A percentile compares a stretch with the other conserved stretches of the same genome.
Evolutionary conservation across 495 filamentous ascomycete species (phyloP).

Genomic region (Podospora comata): DNA sequence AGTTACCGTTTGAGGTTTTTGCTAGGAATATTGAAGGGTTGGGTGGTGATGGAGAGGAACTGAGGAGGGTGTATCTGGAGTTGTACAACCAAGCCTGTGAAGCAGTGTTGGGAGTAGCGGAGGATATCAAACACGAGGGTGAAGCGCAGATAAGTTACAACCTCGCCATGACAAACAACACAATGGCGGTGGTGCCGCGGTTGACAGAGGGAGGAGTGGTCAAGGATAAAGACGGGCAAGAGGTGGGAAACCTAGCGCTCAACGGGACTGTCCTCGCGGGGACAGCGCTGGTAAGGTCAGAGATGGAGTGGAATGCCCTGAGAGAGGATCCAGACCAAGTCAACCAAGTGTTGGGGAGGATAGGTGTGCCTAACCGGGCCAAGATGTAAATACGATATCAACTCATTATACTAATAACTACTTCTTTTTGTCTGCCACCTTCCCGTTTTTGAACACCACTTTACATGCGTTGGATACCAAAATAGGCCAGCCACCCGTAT

Average conservation of each 20-base stretch:
- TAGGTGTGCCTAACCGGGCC: constrained; percentile 52
- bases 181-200: constrained; percentile 69
- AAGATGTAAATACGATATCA: background rate
- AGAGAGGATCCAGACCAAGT: constrained; percentile 49
- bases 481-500: background rate
- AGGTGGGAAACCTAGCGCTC: constrained; percentile 58
- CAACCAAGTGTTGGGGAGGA: constrained; percentile 52
- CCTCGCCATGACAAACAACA: constrained; percentile 64
- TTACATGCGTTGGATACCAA: background rate
- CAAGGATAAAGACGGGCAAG: constrained; percentile 32
- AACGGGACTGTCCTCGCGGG: constrained; percentile 82
- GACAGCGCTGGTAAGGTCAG: constrained; percentile 73
- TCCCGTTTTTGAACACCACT: background rate
- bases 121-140: constrained; percentile 30
- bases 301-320: constrained; percentile 67
- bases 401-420: background rate
- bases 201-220: constrained; percentile 40
- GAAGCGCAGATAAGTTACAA: constrained; percentile 71
- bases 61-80: constrained; percentile 33
- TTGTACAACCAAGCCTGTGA: constrained; percentile 55
- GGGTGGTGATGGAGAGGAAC: constrained; percentile 22
- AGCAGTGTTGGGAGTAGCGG: constrained; percentile 24
- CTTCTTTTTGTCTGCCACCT: background rate
- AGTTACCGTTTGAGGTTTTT: constrained; percentile 28
- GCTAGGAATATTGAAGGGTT: constrained; percentile 11